Conservation (phyloP, 1,139 yeast genomes). For the Tardiomyces blankii region DNA sequence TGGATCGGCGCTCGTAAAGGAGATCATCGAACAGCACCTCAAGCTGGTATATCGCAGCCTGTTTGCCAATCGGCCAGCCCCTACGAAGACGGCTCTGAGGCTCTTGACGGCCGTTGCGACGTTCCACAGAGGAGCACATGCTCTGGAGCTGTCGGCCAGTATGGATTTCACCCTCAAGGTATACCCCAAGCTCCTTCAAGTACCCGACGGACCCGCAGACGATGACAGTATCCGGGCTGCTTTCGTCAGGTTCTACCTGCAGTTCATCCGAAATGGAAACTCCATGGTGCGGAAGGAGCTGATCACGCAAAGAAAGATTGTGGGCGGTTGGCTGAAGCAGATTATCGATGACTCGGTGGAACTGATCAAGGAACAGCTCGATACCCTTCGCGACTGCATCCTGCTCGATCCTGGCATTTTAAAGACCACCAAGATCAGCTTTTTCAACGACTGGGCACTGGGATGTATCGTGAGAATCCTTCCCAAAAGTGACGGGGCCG, state of each 20-base stretch:
- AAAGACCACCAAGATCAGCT: conserved; percentile 59
- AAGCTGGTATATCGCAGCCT: conserved; percentile 63
- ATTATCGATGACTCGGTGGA: conserved; percentile 46
- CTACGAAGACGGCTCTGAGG: conserved; percentile 51
- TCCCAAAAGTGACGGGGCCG: conserved; percentile 26
- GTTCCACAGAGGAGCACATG: conserved; percentile 38
- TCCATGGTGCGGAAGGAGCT: conserved; percentile 53
- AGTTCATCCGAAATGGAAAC: conserved; percentile 38
- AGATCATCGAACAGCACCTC: conserved; percentile 43
- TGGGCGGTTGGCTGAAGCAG: conserved; percentile 57
- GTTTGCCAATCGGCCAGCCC: conserved; percentile 43
- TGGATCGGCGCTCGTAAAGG: conserved; percentile 14
- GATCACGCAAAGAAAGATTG: conserved; percentile 42
- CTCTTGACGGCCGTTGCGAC: conserved; percentile 42
- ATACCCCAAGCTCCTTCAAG: conserved; percentile 45
- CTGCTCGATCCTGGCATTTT: conserved; percentile 51
- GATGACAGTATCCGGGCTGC: conserved; percentile 42
- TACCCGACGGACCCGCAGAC: conserved; percentile 26
- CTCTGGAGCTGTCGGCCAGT: conserved; percentile 47
- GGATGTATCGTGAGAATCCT: conserved; percentile 47
- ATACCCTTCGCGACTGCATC: conserved; percentile 39
- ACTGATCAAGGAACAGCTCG: conserved; percentile 32
- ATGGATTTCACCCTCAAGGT: conserved; percentile 59
- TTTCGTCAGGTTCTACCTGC: conserved; percentile 52
- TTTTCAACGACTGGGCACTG: conserved; percentile 70